Evolutionary conservation across 192 early-diverging fungal genomes (phyloP), one percentile per base, ranked within the genome.

Genomic region (Chytriomyces sp.): DNA sequence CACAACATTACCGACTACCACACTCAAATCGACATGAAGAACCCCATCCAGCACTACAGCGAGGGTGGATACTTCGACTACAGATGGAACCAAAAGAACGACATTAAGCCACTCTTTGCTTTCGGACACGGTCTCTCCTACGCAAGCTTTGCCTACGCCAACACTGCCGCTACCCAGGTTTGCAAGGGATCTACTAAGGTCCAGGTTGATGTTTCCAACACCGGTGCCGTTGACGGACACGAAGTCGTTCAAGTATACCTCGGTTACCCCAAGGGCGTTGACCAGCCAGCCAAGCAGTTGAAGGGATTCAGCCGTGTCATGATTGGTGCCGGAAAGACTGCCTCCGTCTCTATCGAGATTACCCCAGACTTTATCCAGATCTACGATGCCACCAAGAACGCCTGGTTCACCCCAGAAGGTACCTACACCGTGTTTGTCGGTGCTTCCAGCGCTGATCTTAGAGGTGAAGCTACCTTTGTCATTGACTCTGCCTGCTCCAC

Each of bases 81-180:
- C 79, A 74, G 86, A 16, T 85, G 76, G 59, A 77, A 77, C 68
- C 84, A 92, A 44, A 71, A 75, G 28, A 67, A 82, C 45, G 69
- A 72, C 61, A 84, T 89, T 66, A 45, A 48, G 23, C 90, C 90
- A 49, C 48, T 84, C 44, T 91, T 81, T 67, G 77, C 61, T 47
- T 92, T 92, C 71, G 91, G 91, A 1, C 82, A 84, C 72, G 91
- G 91, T 64, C 75, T 92, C 5, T 92, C 91, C 0, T 92, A 92
- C 76, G 90, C 91, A 3, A 69, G 13, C 7, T 92, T 91, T 76
- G 59, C 72, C 6, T 92, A 91, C 65, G 53, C 49, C 3, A 35
- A 83, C 18, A 24, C 84, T 20, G 45, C 43, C 28, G 64, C 75
- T n/a, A 28, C 26, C 8, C 16, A 59, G 11, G 35, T 50, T 18